Evolutionary conservation across 2,329 filamentous ascomycete species (phyloP).

Genomic region (Hypomyces perniciosus): DNA sequence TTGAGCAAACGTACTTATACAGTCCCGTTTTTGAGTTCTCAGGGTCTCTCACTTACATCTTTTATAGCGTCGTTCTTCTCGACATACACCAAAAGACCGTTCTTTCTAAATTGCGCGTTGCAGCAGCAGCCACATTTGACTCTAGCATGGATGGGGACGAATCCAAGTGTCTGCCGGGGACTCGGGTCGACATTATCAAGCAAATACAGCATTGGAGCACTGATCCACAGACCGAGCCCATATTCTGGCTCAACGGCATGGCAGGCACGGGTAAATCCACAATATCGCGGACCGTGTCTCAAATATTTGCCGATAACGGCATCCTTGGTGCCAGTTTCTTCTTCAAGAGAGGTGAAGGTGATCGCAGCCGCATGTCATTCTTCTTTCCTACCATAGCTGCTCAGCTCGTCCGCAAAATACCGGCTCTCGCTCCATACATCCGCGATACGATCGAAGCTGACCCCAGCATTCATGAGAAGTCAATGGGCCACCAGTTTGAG

Average conservation of each 20-base stretch:
- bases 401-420: slow-evolving; percentile 25
- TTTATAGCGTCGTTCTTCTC: not conserved
- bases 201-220: slow-evolving; percentile 22
- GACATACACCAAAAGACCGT: slow-evolving; percentile 18
- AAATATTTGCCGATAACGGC: slow-evolving; percentile 2
- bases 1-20: slow-evolving; percentile 7
- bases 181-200: slow-evolving; percentile 25
- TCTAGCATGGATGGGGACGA: slow-evolving; percentile 25
- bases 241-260: slow-evolving; percentile 35
- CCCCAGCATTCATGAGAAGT: slow-evolving; percentile 22
- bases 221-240: slow-evolving; percentile 14
- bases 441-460: slow-evolving; percentile 26
- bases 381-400: slow-evolving; percentile 36
- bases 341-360: slow-evolving; percentile 37
- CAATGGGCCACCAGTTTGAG: slow-evolving; percentile 33
- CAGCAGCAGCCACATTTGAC: slow-evolving; percentile 26
- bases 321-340: slow-evolving; percentile 36
- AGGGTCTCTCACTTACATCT: not conserved
- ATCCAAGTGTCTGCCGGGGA: slow-evolving; percentile 26
- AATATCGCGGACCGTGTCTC: slow-evolving; percentile 27
- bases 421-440: slow-evolving; percentile 22
- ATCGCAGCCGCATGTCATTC: slow-evolving; percentile 28
- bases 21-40: not conserved
- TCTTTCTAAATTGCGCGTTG: slow-evolving; percentile 18
- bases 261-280: slow-evolving; percentile 36